These are phyloP conservation scores for Cucumis cinereus DNA, from an alignment of 306 rosid genomes.

Conservation along the genomic window DNA sequence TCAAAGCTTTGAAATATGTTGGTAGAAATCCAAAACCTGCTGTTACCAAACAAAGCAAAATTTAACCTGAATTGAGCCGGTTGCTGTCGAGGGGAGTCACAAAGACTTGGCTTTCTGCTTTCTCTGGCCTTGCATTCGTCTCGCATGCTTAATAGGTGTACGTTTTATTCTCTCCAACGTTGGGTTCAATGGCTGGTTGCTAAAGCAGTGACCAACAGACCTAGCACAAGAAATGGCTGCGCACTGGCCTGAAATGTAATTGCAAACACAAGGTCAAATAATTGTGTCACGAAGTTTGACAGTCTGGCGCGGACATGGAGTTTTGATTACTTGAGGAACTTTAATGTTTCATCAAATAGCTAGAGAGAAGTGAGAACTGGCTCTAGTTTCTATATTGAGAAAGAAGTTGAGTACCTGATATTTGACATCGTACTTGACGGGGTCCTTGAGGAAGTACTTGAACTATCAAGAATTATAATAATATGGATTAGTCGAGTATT, in stretches of 20 bases:
- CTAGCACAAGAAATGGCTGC: slow-evolving; percentile 53
- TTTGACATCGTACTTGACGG: slow-evolving; percentile 50
- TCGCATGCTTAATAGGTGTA: neutral
- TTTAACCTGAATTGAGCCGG: neutral
- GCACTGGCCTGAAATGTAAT: slow-evolving; percentile 41
- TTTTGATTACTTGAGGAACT: neutral
- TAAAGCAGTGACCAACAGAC: slow-evolving; percentile 44
- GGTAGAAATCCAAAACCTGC: neutral
- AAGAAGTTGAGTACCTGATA: slow-evolving; percentile 29
- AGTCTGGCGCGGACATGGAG: neutral
- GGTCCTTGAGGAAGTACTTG: slow-evolving; percentile 51
- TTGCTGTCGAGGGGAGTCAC: neutral
- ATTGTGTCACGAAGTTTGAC: neutral
- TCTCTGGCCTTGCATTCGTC: neutral
- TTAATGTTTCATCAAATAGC: neutral
- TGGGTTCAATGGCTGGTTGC: slow-evolving; percentile 39
- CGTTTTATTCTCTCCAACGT: neutral
- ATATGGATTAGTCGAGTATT: neutral
- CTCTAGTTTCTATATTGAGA: neutral
- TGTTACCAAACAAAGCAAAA: neutral
- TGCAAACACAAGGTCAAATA: neutral
- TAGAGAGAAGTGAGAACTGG: neutral
- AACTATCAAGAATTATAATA: slow-evolving; percentile 16
- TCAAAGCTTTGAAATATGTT: neutral
- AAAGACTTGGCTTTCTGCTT: neutral